Conservation (phyloP, 73 alveolate genomes). For the Paramecium octaurelia region DNA sequence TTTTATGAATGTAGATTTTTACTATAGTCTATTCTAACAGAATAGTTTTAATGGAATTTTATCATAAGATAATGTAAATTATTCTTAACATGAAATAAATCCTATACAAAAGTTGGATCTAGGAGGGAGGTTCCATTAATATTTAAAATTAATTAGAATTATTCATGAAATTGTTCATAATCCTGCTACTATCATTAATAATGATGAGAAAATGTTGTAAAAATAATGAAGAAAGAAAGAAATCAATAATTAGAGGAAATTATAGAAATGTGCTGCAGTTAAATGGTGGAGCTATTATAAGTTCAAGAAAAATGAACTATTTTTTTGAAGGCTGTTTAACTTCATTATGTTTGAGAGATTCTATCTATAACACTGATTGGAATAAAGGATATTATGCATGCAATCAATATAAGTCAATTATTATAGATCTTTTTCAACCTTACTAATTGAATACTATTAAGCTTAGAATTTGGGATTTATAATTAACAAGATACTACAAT, state of each 20-base stretch:
- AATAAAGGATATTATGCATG: background rate
- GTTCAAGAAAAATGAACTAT: background rate
- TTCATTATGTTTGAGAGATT: background rate
- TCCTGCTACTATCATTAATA: too few relatives aligned
- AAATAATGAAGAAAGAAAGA: too few relatives aligned
- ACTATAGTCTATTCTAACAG: too few relatives aligned
- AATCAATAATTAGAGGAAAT: background rate
- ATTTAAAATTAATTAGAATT: too few relatives aligned
- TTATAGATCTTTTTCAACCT: background rate
- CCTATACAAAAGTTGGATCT: too few relatives aligned
- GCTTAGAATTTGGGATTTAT: background rate
- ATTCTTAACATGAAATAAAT: too few relatives aligned
- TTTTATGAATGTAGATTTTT: too few relatives aligned
- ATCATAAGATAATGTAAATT: too few relatives aligned
- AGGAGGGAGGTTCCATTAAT: too few relatives aligned
- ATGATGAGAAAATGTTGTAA: too few relatives aligned
- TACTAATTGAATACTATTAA: background rate
- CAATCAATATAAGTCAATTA: background rate
- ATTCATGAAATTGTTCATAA: too few relatives aligned
- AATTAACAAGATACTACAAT: background rate
- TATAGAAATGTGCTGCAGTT: background rate
- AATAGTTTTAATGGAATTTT: too few relatives aligned
- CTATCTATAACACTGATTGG: background rate
- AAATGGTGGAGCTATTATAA: background rate
- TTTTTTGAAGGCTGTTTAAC: background rate